These are phyloP conservation scores for Cryptococcus floricola DNA, from an alignment of 1,284 basidiomycete genomes.

Conservation along the genomic window DNA sequence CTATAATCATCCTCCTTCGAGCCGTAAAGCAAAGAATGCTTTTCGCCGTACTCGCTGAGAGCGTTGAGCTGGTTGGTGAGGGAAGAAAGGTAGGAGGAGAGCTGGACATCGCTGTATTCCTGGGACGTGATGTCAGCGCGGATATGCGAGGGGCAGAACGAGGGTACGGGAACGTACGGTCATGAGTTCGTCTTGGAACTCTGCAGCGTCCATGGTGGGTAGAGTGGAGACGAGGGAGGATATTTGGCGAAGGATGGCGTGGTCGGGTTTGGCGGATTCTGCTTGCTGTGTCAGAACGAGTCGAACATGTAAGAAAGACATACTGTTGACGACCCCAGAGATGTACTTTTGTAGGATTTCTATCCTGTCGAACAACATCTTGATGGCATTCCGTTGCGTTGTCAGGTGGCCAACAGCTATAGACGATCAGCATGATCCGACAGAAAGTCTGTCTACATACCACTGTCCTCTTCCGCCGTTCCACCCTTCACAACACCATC, in stretches of 20 bases:
- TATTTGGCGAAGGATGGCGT: conserved; percentile 76
- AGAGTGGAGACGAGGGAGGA: conserved; percentile 79
- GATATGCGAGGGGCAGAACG: background rate
- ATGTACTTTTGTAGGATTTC: conserved; percentile 78
- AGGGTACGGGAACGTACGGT: conserved; percentile 58
- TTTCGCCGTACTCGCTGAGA: conserved; percentile 64
- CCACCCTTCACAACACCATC: conserved; percentile 89
- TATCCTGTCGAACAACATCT: conserved; percentile 92
- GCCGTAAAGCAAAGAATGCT: conserved; percentile 20
- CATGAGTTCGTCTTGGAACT: conserved; percentile 77
- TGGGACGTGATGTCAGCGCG: conserved; percentile 39
- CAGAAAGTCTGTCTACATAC: conserved; percentile 28
- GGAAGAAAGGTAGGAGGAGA: conserved; percentile 81
- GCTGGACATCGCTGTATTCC: conserved; percentile 94
- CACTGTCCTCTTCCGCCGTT: conserved; percentile 53
- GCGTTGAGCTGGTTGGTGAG: conserved; percentile 82
- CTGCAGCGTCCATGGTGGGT: conserved; percentile 73
- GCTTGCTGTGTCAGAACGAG: conserved; percentile 1
- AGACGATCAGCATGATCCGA: background rate
- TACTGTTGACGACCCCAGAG: conserved; percentile 66
- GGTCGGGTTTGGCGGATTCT: conserved; percentile 69
- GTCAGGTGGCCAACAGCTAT: conserved; percentile 83
- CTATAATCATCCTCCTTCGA: conserved; percentile 2
- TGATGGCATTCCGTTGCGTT: conserved; percentile 88
- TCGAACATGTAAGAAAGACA: conserved; percentile 16